Evolutionary conservation across 345 rosid genomes (phyloP).

Genomic region (Dovyalis caffra): DNA sequence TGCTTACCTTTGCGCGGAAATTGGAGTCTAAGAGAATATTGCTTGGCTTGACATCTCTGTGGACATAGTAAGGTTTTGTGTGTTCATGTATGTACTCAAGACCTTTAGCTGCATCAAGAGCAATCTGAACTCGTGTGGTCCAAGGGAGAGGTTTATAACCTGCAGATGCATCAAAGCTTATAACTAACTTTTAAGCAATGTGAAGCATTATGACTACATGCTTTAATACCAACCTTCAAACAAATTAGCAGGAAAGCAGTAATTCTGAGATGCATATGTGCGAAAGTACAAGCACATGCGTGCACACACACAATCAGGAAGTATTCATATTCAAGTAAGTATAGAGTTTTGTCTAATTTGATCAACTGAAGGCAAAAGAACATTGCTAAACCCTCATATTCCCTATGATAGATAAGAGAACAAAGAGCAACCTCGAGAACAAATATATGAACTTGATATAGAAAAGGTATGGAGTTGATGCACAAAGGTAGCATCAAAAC

Average conservation of each 20-base stretch:
- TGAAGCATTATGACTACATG: neutral
- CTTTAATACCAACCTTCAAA: neutral
- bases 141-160: slow-evolving; percentile 36
- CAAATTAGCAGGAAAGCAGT: neutral
- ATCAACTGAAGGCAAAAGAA: too few relatives aligned
- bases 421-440: neutral
- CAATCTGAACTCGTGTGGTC: slow-evolving; percentile 32
- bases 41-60: slow-evolving; percentile 40
- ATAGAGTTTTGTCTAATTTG: too few relatives aligned
- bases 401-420: too few relatives aligned
- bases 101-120: slow-evolving; percentile 40
- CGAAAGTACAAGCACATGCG: too few relatives aligned
- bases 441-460: neutral
- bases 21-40: slow-evolving; percentile 37
- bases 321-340: too few relatives aligned
- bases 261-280: neutral
- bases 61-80: slow-evolving; percentile 33
- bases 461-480: neutral
- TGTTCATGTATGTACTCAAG: slow-evolving; percentile 40
- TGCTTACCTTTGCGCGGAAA: slow-evolving; percentile 35
- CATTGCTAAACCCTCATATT: too few relatives aligned
- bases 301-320: too few relatives aligned
- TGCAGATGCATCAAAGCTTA: slow-evolving; percentile 12
- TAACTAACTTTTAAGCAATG: neutral
- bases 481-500: neutral